Base-by-base conservation (phyloP, 2,329 filamentous ascomycete genomes). In the Bipolaris oryzae region DNA sequence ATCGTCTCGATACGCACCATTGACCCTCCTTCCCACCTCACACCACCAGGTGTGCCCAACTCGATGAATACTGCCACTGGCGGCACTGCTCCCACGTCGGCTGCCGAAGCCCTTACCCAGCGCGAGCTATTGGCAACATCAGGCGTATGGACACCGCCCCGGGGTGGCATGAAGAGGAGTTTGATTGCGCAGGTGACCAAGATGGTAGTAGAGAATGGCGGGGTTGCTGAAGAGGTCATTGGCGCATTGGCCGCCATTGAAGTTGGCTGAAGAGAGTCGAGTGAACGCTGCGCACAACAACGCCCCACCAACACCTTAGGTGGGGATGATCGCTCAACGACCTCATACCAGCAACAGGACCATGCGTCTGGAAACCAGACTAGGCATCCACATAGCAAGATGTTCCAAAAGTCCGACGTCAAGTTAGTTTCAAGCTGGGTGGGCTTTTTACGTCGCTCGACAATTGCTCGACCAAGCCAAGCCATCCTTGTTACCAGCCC, bases 171-270 rank as follows among this genome's bases (percentile, higher is more conserved):
- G 35, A 92, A 90, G 79, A 85, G 92, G 68, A 81, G 78, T 4
- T 80, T 95, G 16, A 78, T 98, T 63, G 84, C 87, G 49, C 82
- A 84, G 50, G 90, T 97, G 78, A 86, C 96, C 58, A 86, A 89
- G 73, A 86, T 88, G 73, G 90, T 92, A 31, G 75, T 96, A 56
- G 86, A 90, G 72, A 86, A 84, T 67, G 89, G 89, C 0, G 92
- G 92, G 33, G 89, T 97, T 25, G 92, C 89, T 3, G 88, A 93
- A 63, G 94, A 97, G 75, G 89, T 97, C 5, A 81, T 98, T 71
- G 87, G 89, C 60, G 93, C 89, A 0, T 77, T 98, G 64, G 89
- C 93, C 60, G 86, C 84, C 16, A 90, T 95, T 42, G 89, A 92
- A 46, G 64, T 73, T 2, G 72, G 71, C 6, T 74, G 70, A 73